These are phyloP conservation scores for Coix lacrymajobi DNA, from an alignment of 176 grass and related monocot species.

Conservation along the genomic window DNA sequence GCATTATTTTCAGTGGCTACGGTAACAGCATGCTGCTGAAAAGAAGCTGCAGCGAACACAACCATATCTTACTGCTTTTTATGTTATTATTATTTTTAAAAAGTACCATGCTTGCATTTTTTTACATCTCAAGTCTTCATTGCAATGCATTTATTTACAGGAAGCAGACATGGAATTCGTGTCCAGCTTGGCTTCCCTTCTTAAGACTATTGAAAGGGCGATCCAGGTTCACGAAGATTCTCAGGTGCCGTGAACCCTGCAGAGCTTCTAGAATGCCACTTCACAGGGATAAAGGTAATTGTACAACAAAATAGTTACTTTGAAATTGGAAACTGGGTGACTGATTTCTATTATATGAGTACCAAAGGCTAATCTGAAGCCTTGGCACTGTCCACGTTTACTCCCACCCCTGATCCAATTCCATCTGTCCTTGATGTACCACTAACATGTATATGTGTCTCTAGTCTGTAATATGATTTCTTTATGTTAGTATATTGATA, in stretches of 20 bases:
- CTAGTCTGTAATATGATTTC: neutral
- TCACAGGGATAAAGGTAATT: constrained; percentile 83
- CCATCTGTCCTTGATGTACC: neutral
- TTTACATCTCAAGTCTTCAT: neutral
- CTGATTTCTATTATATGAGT: neutral
- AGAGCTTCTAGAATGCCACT: constrained; percentile 70
- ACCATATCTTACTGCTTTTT: neutral
- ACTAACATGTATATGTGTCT: neutral
- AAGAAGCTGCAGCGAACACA: too few relatives aligned
- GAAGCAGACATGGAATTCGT: constrained; percentile 76
- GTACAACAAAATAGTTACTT: constrained; percentile 13
- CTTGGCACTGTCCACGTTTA: neutral
- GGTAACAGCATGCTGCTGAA: too few relatives aligned
- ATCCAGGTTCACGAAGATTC: constrained; percentile 77
- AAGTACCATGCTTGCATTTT: neutral
- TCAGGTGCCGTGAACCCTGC: constrained; percentile 41
- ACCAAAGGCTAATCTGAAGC: neutral
- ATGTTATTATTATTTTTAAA: neutral
- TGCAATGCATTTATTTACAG: constrained; percentile 47
- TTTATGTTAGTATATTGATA: neutral
- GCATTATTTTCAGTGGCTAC: too few relatives aligned
- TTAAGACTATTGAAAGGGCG: constrained; percentile 55
- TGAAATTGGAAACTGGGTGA: neutral
- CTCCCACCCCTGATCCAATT: neutral
- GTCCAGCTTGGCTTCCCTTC: constrained; percentile 60